These are phyloP conservation scores for Berkeleyomyces rouxiae DNA, from an alignment of 2,329 filamentous ascomycete species.

Conservation along the genomic window DNA sequence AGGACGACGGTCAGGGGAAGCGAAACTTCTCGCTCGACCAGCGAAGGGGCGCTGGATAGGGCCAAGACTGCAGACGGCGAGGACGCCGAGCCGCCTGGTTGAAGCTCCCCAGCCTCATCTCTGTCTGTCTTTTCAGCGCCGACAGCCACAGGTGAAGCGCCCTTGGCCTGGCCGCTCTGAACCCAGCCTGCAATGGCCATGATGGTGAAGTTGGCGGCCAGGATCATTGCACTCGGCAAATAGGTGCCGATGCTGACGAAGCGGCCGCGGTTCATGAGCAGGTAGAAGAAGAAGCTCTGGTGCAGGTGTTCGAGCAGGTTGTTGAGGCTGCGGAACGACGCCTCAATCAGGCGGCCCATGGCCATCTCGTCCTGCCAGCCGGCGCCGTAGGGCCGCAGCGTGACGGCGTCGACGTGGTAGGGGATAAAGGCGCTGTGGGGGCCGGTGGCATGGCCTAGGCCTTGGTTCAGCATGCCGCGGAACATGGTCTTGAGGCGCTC, in stretches of 20 bases:
- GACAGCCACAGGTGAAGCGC: background rate
- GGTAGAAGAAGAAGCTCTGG: slow-evolving; percentile 98
- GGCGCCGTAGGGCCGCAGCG: slow-evolving; percentile 75
- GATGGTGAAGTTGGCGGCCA: slow-evolving; percentile 88
- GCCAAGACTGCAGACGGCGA: background rate
- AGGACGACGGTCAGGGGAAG: slow-evolving; percentile 59
- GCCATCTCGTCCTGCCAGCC: slow-evolving; percentile 98
- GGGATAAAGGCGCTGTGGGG: slow-evolving; percentile 93
- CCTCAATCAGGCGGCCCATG: slow-evolving; percentile 76
- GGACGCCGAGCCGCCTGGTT: background rate
- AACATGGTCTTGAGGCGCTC: slow-evolving; percentile 79
- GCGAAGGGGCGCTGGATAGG: background rate
- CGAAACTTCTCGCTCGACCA: slow-evolving; percentile 48
- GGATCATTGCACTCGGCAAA: slow-evolving; percentile 89
- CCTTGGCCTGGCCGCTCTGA: slow-evolving; percentile 47
- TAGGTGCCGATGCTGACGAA: slow-evolving; percentile 99
- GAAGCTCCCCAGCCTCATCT: background rate
- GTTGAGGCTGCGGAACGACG: slow-evolving; percentile 82
- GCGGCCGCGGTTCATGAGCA: slow-evolving; percentile 76
- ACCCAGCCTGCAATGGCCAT: slow-evolving; percentile 93
- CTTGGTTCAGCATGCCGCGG: slow-evolving; percentile 82
- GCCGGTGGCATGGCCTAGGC: slow-evolving; percentile 72
- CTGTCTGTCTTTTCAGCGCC: slow-evolving; percentile 16
- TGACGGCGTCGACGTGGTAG: slow-evolving; percentile 93
- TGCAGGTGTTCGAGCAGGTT: slow-evolving; percentile 93